These are phyloP conservation scores for Colletotrichum orbiculare DNA, from an alignment of 2,329 filamentous ascomycete genomes.

Conservation along the genomic window DNA sequence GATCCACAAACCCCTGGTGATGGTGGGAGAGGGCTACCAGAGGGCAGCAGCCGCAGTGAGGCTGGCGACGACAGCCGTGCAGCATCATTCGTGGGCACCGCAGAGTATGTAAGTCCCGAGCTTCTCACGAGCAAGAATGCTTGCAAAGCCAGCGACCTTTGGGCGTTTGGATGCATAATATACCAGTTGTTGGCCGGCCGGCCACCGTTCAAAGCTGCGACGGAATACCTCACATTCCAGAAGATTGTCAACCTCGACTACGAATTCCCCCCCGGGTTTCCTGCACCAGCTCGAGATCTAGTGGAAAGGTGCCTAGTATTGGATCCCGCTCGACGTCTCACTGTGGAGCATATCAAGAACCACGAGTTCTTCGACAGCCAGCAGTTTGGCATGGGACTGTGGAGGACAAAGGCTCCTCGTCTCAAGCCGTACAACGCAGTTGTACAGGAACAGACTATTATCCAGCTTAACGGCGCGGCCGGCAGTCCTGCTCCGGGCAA, in stretches of 20 bases:
- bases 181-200: slow-evolving; percentile 96
- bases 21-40: slow-evolving; percentile 50
- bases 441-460: slow-evolving; percentile 76
- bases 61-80: slow-evolving; percentile 76
- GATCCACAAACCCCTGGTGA: slow-evolving; percentile 56
- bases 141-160: slow-evolving; percentile 96
- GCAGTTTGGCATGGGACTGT: slow-evolving; percentile 83
- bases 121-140: slow-evolving; percentile 96
- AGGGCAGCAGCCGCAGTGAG: slow-evolving; percentile 47
- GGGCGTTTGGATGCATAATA: slow-evolving; percentile 98
- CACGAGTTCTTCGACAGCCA: slow-evolving; percentile 95
- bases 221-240: slow-evolving; percentile 97
- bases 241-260: slow-evolving; percentile 97
- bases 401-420: slow-evolving; percentile 90
- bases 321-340: slow-evolving; percentile 84
- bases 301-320: slow-evolving; percentile 91
- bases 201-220: slow-evolving; percentile 94
- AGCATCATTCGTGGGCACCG: slow-evolving; percentile 96
- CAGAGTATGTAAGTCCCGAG: slow-evolving; percentile 97
- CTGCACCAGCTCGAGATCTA: slow-evolving; percentile 84
- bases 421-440: slow-evolving; percentile 86
- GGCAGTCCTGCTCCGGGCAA: slow-evolving; percentile 44
- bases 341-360: slow-evolving; percentile 95
- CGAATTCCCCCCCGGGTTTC: slow-evolving; percentile 90
- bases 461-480: slow-evolving; percentile 74